Evolutionary conservation across 2,329 filamentous ascomycete genomes (phyloP), one percentile per base, ranked within the genome.

Genomic region (Epichloe scottii): DNA sequence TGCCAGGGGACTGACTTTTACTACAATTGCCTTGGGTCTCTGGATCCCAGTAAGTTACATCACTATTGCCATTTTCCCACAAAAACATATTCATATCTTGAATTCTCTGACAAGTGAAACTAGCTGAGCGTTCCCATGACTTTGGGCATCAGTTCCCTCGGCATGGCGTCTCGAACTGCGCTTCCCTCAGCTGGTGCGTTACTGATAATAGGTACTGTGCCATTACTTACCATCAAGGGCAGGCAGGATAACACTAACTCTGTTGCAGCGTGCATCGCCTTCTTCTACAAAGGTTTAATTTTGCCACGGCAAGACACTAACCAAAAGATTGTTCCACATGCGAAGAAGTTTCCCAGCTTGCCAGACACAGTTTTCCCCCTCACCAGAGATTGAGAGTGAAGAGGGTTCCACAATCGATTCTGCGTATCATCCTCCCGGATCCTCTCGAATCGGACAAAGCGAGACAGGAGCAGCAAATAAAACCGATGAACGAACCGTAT

Each of bases 1-100:
- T 35, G 67, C 62, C 52, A 76, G 70, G 58, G 66, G 69, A 38
- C 57, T 76, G 17, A 57, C 73, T 23, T 59, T 71, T 1, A 62
- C 71, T 17, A 63, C 74, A 21, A 58, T 67, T 44, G 74, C 69
- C 14, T 62, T 78, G 51, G 68, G 66, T n/a, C 59, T 77, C 34
- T 81, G 78, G 78, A 75, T 71, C 48, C 75, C 66, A 57, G 76
- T 79, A 59, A 62, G 75, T 73, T 19, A n/a, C 39, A 30, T 8
- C 26, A 2, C 2, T 5, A 8, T 43, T 23, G 11, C n/a, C 10
- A 38, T 30, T 11, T 8, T 21, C 45, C 34, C 5, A 2, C 17
- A 12, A 33, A 21, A 15, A 14, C 12, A 4, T 11, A 6, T 12
- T 5, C 17, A 11, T n/a, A 19, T 7, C 12, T 26, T 23, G 3